Conservation (phyloP, 768 basidiomycete species). For the Ramaria rubella region DNA sequence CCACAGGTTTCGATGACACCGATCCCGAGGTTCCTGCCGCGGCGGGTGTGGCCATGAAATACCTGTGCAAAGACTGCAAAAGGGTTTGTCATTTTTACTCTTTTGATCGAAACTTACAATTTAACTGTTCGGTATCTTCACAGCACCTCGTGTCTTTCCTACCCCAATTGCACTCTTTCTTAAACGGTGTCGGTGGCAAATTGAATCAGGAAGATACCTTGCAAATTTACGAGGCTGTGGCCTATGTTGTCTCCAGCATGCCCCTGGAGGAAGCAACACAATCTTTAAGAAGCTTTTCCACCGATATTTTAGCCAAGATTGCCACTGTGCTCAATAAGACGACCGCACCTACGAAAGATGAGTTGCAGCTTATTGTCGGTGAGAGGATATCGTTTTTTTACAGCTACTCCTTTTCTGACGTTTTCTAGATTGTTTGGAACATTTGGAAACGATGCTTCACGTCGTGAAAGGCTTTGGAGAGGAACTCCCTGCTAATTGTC, state of each 20-base stretch:
- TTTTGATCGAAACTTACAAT: background rate
- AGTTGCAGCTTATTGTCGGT: slow-evolving; percentile 65
- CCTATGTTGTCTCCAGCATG: slow-evolving; percentile 92
- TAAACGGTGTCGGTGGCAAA: slow-evolving; percentile 70
- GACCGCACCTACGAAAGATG: slow-evolving; percentile 56
- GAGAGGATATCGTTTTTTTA: slow-evolving; percentile 27
- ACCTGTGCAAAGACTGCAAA: slow-evolving; percentile 95
- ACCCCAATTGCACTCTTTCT: slow-evolving; percentile 85
- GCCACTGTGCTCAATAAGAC: slow-evolving; percentile 55
- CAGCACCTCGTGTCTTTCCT: slow-evolving; percentile 90
- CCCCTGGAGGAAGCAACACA: slow-evolving; percentile 81
- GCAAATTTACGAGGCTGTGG: slow-evolving; percentile 94
- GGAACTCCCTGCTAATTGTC: slow-evolving; percentile 73
- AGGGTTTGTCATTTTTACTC: slow-evolving; percentile 39
- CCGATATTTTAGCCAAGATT: slow-evolving; percentile 75
- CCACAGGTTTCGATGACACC: slow-evolving; percentile 76
- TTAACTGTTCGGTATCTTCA: slow-evolving; percentile 4
- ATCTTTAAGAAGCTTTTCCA: slow-evolving; percentile 78
- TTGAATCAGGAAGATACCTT: slow-evolving; percentile 81
- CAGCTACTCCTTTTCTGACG: slow-evolving; percentile 10
- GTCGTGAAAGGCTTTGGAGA: slow-evolving; percentile 79
- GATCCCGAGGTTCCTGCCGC: slow-evolving; percentile 85
- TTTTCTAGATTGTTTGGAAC: slow-evolving; percentile 73
- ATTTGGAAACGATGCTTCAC: slow-evolving; percentile 85
- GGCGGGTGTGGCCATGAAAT: slow-evolving; percentile 93